Evolutionary conservation across 768 basidiomycete genomes (phyloP).

Genomic region (Pleurotus platypus): DNA sequence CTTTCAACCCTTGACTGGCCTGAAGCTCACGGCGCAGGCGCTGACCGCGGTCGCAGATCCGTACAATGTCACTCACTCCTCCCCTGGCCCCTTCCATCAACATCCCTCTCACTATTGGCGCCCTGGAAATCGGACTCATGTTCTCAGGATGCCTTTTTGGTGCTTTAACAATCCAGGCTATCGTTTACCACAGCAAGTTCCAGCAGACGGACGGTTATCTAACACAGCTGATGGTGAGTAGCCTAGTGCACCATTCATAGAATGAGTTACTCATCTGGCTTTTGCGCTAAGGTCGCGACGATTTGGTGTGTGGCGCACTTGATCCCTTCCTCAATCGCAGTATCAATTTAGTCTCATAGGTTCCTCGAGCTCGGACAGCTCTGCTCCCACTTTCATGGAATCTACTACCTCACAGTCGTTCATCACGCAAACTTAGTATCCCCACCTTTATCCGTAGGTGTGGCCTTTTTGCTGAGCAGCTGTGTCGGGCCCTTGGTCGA

Average conservation of each 20-base stretch:
- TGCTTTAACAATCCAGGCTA: not conserved
- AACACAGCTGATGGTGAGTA: constrained; percentile 1
- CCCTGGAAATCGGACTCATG: not conserved
- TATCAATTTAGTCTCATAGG: not conserved
- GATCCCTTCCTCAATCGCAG: not conserved
- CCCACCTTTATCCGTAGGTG: not conserved
- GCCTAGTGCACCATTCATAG: not conserved
- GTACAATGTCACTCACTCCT: no score
- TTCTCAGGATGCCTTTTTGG: not conserved
- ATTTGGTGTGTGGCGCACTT: not conserved
- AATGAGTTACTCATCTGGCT: no score
- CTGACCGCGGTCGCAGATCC: no score
- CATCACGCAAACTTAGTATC: not conserved
- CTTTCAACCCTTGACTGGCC: no score
- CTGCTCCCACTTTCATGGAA: not conserved
- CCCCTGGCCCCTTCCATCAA: no score
- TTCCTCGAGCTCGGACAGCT: constrained; percentile 6
- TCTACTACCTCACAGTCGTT: not conserved
- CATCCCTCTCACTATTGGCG: not conserved
- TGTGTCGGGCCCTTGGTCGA: constrained; percentile 3
- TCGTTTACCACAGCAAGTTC: constrained; percentile 1
- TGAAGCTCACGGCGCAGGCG: no score
- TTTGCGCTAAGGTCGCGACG: not conserved
- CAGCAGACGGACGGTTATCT: not conserved
- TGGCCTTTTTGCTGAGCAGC: not conserved